Evolutionary conservation across 2,329 filamentous ascomycete species (phyloP), one percentile per base, ranked within the genome.

Genomic region (Aspergillus tubingensis): DNA sequence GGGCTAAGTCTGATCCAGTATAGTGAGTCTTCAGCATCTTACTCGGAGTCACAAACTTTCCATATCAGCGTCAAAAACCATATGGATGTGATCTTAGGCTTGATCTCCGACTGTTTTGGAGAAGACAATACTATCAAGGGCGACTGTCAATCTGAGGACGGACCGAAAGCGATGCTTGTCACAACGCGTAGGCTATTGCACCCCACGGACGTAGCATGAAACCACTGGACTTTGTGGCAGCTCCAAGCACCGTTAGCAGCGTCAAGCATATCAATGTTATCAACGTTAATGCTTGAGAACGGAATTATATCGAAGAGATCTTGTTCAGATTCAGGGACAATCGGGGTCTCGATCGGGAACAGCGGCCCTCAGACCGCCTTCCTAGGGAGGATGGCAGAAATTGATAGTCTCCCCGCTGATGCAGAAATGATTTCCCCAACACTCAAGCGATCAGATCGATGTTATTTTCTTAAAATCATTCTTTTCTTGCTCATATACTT

Each of bases 341-440:
- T 53, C 50, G 50, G 50, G 32, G 50, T 32, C 53, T n/a, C 41
- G 39, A 55, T 44, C 25, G 39, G 39, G 39, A 19, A 25, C 53
- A 23, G 25, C 7, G 11, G 11, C 11, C 11, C 27, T 27, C 39
- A 32, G 52, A 66, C 64, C 64, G 64, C 64, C 59, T 66, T 57
- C 62, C 53, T 25, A 27, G 53, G n/a, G 6, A 32, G 44, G 57
- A 23, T 23, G 59, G 57, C 63, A 55, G 62, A 60, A 65, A 57
- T 53, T 52, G 53, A 54, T n/a, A 38, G 52, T 41, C 52, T 65
- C 59, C 57, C 63, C 60, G 62, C 62, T 56, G 54, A 21, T 48
- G 49, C 43, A 48, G 52, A 62, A 56, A 50, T 58, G 55, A 47
- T 52, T 57, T 65, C 43, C 56, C 19, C 23, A 25, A 47, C 13